Evolutionary conservation across 345 rosid species (phyloP).

Genomic region (Hibiscus mutabilis): DNA sequence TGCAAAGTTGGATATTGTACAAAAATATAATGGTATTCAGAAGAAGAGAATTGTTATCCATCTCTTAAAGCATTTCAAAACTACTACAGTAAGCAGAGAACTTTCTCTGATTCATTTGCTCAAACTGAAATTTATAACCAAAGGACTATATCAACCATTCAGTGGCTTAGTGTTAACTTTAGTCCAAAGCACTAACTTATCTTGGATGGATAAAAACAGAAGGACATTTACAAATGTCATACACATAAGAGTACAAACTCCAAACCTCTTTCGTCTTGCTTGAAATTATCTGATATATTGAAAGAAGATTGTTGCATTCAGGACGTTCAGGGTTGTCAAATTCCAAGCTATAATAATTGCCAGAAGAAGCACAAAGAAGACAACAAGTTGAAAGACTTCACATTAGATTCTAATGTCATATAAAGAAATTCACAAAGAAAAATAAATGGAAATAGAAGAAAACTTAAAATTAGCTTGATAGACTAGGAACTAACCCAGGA

Average conservation of each 20-base stretch:
- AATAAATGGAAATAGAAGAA: neutral
- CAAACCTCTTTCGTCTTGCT: slow-evolving; percentile 80
- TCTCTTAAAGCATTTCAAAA: neutral
- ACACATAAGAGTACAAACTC: neutral
- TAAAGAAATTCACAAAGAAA: neutral
- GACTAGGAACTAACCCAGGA: slow-evolving; percentile 42
- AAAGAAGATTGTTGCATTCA: slow-evolving; percentile 89
- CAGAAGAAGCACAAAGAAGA: slow-evolving; percentile 6
- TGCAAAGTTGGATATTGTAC: neutral
- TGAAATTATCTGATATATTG: slow-evolving; percentile 73
- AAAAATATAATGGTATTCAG: neutral
- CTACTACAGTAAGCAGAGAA: neutral
- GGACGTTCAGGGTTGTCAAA: slow-evolving; percentile 91
- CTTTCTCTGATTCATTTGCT: neutral
- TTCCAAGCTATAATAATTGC: slow-evolving; percentile 48
- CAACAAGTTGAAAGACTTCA: slow-evolving; percentile 7
- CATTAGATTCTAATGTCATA: neutral
- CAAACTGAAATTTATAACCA: neutral
- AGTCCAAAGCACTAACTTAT: neutral
- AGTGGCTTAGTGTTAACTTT: neutral
- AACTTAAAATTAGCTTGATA: neutral
- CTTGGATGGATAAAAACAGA: neutral
- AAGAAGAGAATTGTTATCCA: neutral
- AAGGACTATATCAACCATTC: neutral
- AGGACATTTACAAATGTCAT: neutral